Conservation (phyloP, 257 asterid species). For the Vinca minor region DNA sequence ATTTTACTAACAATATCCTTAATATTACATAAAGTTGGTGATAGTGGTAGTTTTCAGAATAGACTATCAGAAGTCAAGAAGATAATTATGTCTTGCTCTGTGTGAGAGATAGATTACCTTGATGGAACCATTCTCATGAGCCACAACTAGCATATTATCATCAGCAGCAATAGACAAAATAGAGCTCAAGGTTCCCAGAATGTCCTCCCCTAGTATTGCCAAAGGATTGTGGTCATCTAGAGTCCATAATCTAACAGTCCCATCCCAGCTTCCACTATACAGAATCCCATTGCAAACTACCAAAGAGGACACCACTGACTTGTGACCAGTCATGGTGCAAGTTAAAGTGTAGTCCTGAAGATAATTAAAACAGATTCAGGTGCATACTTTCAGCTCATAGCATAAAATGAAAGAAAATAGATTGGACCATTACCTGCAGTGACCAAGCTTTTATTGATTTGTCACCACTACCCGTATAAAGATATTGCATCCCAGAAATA, state of each 20-base stretch:
- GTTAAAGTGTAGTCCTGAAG: constrained; percentile 57
- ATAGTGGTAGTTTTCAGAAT: background rate
- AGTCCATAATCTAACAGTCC: constrained; percentile 84
- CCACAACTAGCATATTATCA: constrained; percentile 41
- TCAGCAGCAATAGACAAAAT: constrained; percentile 60
- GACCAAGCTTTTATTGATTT: constrained; percentile 89
- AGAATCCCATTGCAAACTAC: constrained; percentile 56
- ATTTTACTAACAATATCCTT: background rate
- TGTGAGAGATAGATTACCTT: constrained; percentile 30
- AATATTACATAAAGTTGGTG: background rate
- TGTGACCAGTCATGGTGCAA: constrained; percentile 74
- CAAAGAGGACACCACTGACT: constrained; percentile 64
- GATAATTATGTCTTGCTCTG: background rate
- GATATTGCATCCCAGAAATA: constrained; percentile 44
- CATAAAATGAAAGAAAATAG: constrained; percentile 10
- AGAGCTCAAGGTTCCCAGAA: constrained; percentile 35
- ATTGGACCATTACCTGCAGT: constrained; percentile 45
- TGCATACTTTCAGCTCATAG: constrained; percentile 6
- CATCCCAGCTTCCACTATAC: constrained; percentile 98
- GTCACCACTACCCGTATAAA: constrained; percentile 92
- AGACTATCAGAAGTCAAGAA: no score
- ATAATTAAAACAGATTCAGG: constrained; percentile 6
- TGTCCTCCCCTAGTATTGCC: constrained; percentile 61
- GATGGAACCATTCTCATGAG: constrained; percentile 59
- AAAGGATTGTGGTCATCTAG: constrained; percentile 70